Conservation (phyloP, 2,329 filamentous ascomycete species). For the Clarireedia hainanense region DNA sequence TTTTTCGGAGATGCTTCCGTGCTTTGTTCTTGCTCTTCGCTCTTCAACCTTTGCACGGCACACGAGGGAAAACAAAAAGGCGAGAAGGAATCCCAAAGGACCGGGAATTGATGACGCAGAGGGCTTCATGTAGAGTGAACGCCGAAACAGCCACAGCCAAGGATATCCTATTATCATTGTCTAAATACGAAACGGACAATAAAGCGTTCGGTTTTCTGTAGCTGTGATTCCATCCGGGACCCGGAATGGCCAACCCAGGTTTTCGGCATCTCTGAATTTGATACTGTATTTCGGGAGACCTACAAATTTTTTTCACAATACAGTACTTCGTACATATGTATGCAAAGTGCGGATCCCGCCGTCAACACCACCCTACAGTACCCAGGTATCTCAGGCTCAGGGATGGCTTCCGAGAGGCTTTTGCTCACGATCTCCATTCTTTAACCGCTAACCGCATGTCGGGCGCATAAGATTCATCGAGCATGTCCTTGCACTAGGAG, state of each 20-base stretch:
- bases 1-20: too few relatives aligned
- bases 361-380: neutral
- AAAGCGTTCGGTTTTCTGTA: too few relatives aligned
- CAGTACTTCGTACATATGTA: neutral
- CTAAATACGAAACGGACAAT: too few relatives aligned
- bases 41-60: too few relatives aligned
- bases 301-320: neutral
- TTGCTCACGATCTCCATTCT: constrained; percentile 1
- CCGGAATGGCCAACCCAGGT: too few relatives aligned
- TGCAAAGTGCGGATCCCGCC: neutral
- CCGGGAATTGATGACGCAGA: neutral
- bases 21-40: too few relatives aligned
- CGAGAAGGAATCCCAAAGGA: neutral
- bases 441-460: constrained; percentile 2
- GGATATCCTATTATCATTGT: neutral
- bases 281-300: neutral
- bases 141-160: neutral
- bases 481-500: neutral
- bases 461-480: constrained; percentile 4
- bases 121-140: neutral
- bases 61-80: too few relatives aligned
- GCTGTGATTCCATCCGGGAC: too few relatives aligned
- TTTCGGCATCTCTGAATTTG: neutral
- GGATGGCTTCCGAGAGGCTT: neutral
- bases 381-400: neutral